Evolutionary conservation across 768 basidiomycete genomes (phyloP).

Genomic region (Suillus spraguei): DNA sequence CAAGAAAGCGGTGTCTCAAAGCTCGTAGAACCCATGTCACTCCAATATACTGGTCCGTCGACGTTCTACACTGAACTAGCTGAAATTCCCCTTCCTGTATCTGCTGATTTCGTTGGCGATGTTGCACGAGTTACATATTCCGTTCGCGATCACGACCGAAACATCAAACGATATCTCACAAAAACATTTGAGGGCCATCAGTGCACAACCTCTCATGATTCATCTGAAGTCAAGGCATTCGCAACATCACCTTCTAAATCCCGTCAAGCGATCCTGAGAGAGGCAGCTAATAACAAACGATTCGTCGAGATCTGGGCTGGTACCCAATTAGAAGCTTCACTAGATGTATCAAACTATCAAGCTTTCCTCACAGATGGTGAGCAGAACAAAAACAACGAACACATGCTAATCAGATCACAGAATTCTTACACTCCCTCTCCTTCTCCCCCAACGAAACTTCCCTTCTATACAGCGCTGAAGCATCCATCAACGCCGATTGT

Average conservation of each 20-base stretch:
- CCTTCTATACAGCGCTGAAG: constrained; percentile 64
- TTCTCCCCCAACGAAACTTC: constrained; percentile 56
- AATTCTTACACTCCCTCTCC: constrained; percentile 48
- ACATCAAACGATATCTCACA: constrained; percentile 46
- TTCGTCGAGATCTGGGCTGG: constrained; percentile 63
- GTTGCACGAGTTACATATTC: constrained; percentile 46
- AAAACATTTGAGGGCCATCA: constrained; percentile 33
- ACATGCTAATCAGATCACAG: not conserved
- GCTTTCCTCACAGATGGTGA: constrained; percentile 66
- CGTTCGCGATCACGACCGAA: constrained; percentile 52
- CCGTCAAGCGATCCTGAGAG: constrained; percentile 49
- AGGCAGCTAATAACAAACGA: constrained; percentile 41
- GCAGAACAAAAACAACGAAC: not conserved
- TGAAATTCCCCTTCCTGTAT: constrained; percentile 41
- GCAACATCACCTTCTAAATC: constrained; percentile 44
- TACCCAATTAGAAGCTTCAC: constrained; percentile 43
- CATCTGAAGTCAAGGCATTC: constrained; percentile 41
- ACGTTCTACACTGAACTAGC: constrained; percentile 39
- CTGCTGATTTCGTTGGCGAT: constrained; percentile 35
- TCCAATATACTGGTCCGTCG: constrained; percentile 23
- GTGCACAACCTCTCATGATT: constrained; percentile 16
- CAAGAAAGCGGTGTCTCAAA: no score
- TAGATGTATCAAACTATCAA: constrained; percentile 62
- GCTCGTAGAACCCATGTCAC: not conserved
- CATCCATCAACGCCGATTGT: constrained; percentile 33